Conservation (phyloP, 192 early-diverging fungal species). For the Podila verticillata region DNA sequence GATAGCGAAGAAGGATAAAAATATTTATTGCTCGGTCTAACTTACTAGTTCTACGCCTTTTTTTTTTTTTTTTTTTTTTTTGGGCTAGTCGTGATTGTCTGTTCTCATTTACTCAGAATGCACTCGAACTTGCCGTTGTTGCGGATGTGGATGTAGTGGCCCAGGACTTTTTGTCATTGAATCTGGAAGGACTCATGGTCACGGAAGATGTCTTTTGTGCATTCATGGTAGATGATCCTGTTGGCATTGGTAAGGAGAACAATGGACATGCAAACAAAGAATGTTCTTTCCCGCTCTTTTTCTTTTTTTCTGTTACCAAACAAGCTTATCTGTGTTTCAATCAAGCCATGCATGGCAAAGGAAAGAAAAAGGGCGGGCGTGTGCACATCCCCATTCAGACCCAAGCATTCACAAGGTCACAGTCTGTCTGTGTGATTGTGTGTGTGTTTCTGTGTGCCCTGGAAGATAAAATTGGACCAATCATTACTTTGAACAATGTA, state of each 20-base stretch:
- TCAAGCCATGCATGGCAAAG: too few species aligned
- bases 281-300: slow-evolving; percentile 4
- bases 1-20: not conserved
- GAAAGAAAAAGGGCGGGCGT: too few species aligned
- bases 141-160: slow-evolving; percentile 65
- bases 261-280: not conserved
- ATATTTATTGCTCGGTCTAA: not conserved
- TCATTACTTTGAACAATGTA: too few species aligned
- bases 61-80: too few species aligned
- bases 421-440: too few species aligned
- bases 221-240: slow-evolving; percentile 72
- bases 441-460: too few species aligned
- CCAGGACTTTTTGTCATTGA: slow-evolving; percentile 61
- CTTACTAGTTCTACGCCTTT: too few species aligned
- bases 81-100: slow-evolving; percentile 55
- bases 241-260: slow-evolving; percentile 52
- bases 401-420: too few species aligned
- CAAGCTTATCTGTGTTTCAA: too few species aligned
- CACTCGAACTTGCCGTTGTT: slow-evolving; percentile 72
- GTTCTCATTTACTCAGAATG: slow-evolving; percentile 76
- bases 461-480: too few species aligned
- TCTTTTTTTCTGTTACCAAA: too few species aligned
- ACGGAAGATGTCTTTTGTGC: slow-evolving; percentile 69
- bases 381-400: too few species aligned
- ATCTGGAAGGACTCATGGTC: slow-evolving; percentile 57